phyloP scores from a whole-genome alignment of 495 filamentous ascomycete species.

The Aspergillus sparsus region DNA sequence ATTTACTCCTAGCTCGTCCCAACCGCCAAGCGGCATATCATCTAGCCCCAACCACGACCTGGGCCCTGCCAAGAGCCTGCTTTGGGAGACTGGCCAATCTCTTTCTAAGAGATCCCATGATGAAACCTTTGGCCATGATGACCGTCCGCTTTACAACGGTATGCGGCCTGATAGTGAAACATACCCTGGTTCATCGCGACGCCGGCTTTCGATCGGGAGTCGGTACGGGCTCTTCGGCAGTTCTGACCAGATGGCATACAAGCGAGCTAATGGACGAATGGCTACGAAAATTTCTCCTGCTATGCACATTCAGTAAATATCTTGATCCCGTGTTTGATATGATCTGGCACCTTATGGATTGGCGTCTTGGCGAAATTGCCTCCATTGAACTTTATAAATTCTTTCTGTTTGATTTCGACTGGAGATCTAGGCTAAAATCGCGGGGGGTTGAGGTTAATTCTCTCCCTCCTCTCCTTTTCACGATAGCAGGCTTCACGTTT shows the following conservation, averaged over 20 bases:
- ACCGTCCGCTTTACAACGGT: slow-evolving; percentile 51
- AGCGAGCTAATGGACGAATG: slow-evolving; percentile 49
- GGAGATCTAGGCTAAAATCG: background rate
- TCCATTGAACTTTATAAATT: slow-evolving; percentile 4
- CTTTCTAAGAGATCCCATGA: slow-evolving; percentile 43
- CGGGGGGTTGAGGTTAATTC: background rate
- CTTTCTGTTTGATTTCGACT: slow-evolving; percentile 6
- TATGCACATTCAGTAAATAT: slow-evolving; percentile 15
- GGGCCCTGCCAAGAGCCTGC: slow-evolving; percentile 30
- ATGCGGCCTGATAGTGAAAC: slow-evolving; percentile 50
- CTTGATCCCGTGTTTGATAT: slow-evolving; percentile 5
- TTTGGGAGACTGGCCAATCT: slow-evolving; percentile 36
- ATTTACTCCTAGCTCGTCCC: slow-evolving; percentile 24
- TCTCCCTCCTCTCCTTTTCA: slow-evolving; percentile 15
- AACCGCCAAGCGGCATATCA: slow-evolving; percentile 28
- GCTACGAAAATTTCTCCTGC: slow-evolving; percentile 36
- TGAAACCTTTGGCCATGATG: slow-evolving; percentile 45
- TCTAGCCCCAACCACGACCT: slow-evolving; percentile 33
- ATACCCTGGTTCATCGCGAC: slow-evolving; percentile 27
- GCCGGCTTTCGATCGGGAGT: slow-evolving; percentile 34
- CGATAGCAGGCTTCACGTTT: slow-evolving; percentile 20
- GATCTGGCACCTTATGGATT: slow-evolving; percentile 13
- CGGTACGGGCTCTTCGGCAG: slow-evolving; percentile 36
- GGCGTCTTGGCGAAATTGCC: slow-evolving; percentile 23
- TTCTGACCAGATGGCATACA: slow-evolving; percentile 50